Evolutionary conservation across 495 filamentous ascomycete species (phyloP).

Genomic region (Penicillium crystallinum): DNA sequence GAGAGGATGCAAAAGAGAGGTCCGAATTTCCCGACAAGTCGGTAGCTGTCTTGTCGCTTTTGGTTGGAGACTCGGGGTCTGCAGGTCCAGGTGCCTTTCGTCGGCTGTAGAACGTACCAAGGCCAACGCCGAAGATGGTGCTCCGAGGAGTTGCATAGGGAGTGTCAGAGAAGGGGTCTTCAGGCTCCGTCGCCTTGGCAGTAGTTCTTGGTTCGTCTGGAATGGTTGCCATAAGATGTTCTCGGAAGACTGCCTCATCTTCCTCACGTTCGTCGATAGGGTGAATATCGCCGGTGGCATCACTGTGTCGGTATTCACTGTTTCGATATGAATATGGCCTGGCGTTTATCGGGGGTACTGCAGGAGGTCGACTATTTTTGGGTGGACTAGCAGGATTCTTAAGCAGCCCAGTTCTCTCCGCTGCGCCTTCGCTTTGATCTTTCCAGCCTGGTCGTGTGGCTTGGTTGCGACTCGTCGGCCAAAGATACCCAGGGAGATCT

Average conservation of each 20-base stretch:
- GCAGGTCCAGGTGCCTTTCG: conserved; percentile 17
- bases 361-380: conserved; percentile 33
- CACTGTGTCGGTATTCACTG: conserved; percentile 43
- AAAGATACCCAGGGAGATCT: conserved; percentile 28
- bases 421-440: conserved; percentile 29
- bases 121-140: conserved; percentile 25
- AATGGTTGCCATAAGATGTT: conserved; percentile 22
- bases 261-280: conserved; percentile 73
- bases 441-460: conserved; percentile 22
- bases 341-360: conserved; percentile 6
- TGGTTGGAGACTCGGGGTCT: conserved; percentile 37
- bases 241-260: conserved; percentile 37
- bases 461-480: conserved; percentile 32
- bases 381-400: conserved; percentile 52
- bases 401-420: conserved; percentile 52
- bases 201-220: conserved; percentile 2
- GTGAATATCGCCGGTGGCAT: conserved; percentile 50
- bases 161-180: conserved; percentile 26
- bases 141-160: conserved; percentile 27
- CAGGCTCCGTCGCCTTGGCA: conserved; percentile 14
- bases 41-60: conserved; percentile 52
- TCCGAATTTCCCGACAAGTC: conserved; percentile 49
- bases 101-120: conserved; percentile 25
- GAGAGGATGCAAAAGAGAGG: conserved; percentile 29
- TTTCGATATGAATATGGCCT: conserved; percentile 27